Evolutionary conservation across 805 yeast species (phyloP).

Genomic region (Teunomyces panamensis): DNA sequence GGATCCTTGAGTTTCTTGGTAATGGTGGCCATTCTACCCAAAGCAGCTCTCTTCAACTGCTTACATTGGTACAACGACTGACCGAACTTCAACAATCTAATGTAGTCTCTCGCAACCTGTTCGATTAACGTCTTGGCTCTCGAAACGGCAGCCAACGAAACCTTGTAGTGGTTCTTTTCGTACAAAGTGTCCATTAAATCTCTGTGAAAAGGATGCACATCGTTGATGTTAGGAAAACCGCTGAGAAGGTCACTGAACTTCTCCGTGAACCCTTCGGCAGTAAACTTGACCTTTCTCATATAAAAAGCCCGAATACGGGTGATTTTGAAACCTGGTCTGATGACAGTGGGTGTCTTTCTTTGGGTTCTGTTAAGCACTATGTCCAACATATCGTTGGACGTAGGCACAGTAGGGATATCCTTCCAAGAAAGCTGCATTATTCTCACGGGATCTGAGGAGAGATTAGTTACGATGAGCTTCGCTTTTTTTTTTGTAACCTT

Average conservation of each 20-base stretch:
- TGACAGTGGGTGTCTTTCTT: conserved; percentile 98
- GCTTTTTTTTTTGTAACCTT: neutral
- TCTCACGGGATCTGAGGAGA: neutral
- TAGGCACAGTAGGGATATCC: conserved; percentile 94
- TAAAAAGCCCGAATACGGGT: conserved; percentile 95
- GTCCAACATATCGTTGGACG: conserved; percentile 89
- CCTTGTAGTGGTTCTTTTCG: conserved; percentile 97
- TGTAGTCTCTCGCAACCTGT: conserved; percentile 94
- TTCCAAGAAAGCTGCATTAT: conserved; percentile 96
- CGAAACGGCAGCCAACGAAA: conserved; percentile 90
- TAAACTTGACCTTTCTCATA: conserved; percentile 96
- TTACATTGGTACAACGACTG: conserved; percentile 98
- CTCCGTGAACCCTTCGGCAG: conserved; percentile 94
- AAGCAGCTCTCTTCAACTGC: conserved; percentile 96
- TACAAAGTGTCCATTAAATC: conserved; percentile 97
- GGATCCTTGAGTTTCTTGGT: conserved; percentile 95
- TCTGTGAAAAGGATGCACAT: conserved; percentile 97
- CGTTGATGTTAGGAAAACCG: conserved; percentile 95
- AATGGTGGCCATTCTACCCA: conserved; percentile 99
- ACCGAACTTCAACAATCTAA: conserved; percentile 91
- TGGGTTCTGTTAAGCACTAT: conserved; percentile 96
- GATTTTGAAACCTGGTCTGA: conserved; percentile 93
- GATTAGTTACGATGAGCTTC: neutral
- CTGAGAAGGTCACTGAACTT: conserved; percentile 80
- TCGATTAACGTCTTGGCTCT: conserved; percentile 92